Conservation (phyloP, 2,329 filamentous ascomycete species). For the Colletotrichum plurivorum region DNA sequence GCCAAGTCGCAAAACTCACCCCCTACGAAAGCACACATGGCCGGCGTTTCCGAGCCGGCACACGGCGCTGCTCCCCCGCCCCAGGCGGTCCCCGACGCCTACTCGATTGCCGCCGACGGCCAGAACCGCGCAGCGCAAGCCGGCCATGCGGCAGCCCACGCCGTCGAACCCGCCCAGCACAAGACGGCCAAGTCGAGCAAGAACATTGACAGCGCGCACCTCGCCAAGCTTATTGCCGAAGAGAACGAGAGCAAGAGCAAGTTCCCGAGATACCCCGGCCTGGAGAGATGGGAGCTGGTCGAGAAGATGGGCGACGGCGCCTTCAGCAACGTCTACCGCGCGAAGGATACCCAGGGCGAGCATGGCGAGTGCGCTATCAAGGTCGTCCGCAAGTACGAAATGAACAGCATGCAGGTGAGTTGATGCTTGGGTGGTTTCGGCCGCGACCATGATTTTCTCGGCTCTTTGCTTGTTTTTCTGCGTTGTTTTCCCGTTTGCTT, state of each 20-base stretch:
- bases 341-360: constrained; percentile 79
- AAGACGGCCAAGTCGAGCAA: constrained; percentile 48
- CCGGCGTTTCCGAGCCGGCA: constrained; percentile 64
- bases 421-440: constrained; percentile 41
- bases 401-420: constrained; percentile 99
- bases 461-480: constrained; percentile 23
- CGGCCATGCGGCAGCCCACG: constrained; percentile 74
- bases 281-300: constrained; percentile 87
- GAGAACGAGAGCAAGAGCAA: constrained; percentile 89
- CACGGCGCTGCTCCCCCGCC: constrained; percentile 56
- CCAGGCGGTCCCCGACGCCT: constrained; percentile 68
- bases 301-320: constrained; percentile 99
- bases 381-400: constrained; percentile 98
- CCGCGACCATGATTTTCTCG: constrained; percentile 42
- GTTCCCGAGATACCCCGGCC: constrained; percentile 84
- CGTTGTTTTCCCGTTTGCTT: constrained; percentile 43
- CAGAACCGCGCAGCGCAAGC: constrained; percentile 80
- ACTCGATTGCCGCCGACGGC: constrained; percentile 71
- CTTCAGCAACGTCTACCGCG: constrained; percentile 98
- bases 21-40: constrained; percentile 65
- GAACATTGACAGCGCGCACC: constrained; percentile 73
- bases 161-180: constrained; percentile 73
- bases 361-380: constrained; percentile 92
- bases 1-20: constrained; percentile 67
- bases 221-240: constrained; percentile 90